Base-by-base conservation (phyloP, 192 early-diverging fungal genomes). In the Rhizophagus clarus region DNA sequence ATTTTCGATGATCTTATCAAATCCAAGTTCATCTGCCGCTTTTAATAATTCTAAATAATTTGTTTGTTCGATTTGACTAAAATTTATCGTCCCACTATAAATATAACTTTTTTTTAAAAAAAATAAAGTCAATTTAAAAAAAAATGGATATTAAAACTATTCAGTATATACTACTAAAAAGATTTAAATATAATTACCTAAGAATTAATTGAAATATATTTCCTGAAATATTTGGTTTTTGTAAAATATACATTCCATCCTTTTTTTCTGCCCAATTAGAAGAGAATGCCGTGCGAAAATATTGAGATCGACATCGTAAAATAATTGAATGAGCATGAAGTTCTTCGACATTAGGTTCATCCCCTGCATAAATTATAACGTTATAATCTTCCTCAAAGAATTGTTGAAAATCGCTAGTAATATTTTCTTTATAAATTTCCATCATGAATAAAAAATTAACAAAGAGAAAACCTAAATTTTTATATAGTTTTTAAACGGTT, bases 211-310 rank as follows among this genome's bases (percentile, higher is more conserved):
- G 49, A 10, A 56, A 56, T 56, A 56, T 56, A 17, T 56, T 56
- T 56, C 49, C 49, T 0, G 49, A 22, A 56, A 56, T 56, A 56
- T 56, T 56, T 22, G 14, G 49, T 56, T 56, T 56, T 14, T 20
- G 11, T 45, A 45, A 45, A 45, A 45, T 45, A 45, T 45, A 45
- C 42, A 56, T 56, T 56, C 49, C 49, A 17, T 20, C 15, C 14
- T 56, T 56, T 56, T 68, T 68, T 68, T 69, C 34, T 10, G 67
- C 24, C 28, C 67, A 69, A 69, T 69, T 69, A 28, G 26, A 68
- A 34, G 66, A 68, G 14, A 68, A 68, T 5, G 67, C 67, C 17
- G 20, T 28, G 10, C 28, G 28, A 69, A 69, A 69, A 69, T 69
- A 31, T 28, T 69, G 29, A 7, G 67, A 69, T 32, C 67, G 28